Evolutionary conservation across 1,284 basidiomycete species (phyloP).

Genomic region (Sporisorium scitamineum): DNA sequence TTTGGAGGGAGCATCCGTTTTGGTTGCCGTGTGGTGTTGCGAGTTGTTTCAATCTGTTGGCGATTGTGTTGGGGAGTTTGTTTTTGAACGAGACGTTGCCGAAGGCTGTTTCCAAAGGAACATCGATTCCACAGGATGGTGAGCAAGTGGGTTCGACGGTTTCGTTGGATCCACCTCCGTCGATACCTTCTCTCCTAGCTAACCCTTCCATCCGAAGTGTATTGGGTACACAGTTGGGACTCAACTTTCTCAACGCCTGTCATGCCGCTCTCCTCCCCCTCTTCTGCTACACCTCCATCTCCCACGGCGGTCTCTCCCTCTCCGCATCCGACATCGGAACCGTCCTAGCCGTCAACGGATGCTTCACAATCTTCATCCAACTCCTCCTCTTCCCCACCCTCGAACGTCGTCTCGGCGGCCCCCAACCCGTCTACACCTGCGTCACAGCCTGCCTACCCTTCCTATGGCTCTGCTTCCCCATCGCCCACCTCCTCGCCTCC

Average conservation of each 20-base stretch:
- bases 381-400: constrained; percentile 48
- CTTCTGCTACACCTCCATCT: constrained; percentile 50
- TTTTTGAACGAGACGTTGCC: constrained; percentile 69
- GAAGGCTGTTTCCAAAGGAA: constrained; percentile 13
- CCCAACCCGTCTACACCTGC: constrained; percentile 31
- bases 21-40: constrained; percentile 69
- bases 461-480: constrained; percentile 47
- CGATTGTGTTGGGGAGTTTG: constrained; percentile 63
- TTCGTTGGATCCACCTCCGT: constrained; percentile 8
- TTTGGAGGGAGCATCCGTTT: constrained; percentile 66
- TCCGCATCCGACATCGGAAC: constrained; percentile 47
- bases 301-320: constrained; percentile 47
- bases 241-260: constrained; percentile 56
- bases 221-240: constrained; percentile 39
- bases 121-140: no score
- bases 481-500: constrained; percentile 44
- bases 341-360: constrained; percentile 51
- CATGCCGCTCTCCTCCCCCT: constrained; percentile 55
- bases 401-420: constrained; percentile 46
- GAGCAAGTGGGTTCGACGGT: not conserved
- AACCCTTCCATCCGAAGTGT: constrained; percentile 48
- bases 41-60: constrained; percentile 61
- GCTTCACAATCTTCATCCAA: constrained; percentile 51
- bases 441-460: constrained; percentile 41
- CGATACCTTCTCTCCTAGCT: constrained; percentile 31